Conservation (phyloP, 257 asterid genomes). For the Solanum lycopersicoides region DNA sequence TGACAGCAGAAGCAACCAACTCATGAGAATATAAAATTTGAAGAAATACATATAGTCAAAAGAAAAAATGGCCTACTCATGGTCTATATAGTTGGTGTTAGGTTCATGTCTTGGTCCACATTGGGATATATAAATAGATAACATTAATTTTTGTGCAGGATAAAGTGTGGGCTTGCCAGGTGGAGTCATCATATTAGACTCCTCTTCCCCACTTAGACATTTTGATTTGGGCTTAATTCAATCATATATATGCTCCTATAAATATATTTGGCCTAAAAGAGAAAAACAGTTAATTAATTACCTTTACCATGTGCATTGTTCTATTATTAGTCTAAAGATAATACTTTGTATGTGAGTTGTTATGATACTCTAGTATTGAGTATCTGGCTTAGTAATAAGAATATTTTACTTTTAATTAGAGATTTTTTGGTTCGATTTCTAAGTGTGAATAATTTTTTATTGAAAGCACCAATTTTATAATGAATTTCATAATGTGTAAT, state of each 20-base stretch:
- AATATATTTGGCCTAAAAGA: background rate
- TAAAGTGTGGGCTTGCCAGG: background rate
- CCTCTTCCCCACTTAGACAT: background rate
- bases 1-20: background rate
- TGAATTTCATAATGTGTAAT: no score
- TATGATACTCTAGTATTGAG: background rate
- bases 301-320: background rate
- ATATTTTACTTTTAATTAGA: no score
- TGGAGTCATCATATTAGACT: background rate
- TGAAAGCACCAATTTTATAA: accelerated
- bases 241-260: background rate
- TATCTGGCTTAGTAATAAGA: background rate
- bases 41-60: background rate
- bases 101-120: constrained; percentile 6
- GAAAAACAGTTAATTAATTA: background rate
- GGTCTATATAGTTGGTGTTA: constrained; percentile 8
- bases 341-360: background rate
- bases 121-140: background rate
- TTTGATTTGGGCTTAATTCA: background rate
- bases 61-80: constrained; percentile 1
- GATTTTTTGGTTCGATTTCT: accelerated
- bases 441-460: no score
- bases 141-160: background rate
- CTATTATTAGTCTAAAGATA: background rate
- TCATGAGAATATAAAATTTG: background rate